A percentile compares a stretch with the other conserved stretches of the same genome.
phyloP scores from a whole-genome alignment of 257 asterid species.

The Solanum bulbocastanum region DNA sequence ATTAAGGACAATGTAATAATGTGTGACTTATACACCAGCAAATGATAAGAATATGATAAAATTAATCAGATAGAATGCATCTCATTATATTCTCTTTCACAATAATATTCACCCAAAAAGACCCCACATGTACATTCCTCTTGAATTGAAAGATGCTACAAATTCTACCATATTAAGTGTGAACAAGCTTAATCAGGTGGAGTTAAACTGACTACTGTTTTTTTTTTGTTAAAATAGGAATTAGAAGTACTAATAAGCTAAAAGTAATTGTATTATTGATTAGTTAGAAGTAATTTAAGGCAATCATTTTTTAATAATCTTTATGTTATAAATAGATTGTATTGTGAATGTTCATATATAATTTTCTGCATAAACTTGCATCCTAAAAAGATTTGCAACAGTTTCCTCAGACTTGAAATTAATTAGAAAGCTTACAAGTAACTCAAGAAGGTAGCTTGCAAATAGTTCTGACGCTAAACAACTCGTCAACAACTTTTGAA shows the following conservation, averaged over 20 bases:
- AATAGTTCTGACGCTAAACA: neutral
- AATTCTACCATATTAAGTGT: neutral
- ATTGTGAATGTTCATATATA: neutral
- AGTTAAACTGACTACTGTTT: neutral
- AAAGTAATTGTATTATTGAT: neutral
- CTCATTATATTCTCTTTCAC: neutral
- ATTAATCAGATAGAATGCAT: neutral
- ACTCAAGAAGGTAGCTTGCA: neutral
- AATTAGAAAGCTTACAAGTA: neutral
- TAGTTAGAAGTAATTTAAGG: neutral
- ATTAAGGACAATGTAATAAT: neutral
- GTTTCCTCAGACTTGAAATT: neutral
- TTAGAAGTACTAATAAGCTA: neutral
- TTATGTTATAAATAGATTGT: neutral
- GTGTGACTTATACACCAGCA: neutral
- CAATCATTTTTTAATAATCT: neutral
- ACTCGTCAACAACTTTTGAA: neutral
- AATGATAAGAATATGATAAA: neutral
- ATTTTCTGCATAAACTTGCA: neutral
- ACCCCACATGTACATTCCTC: neutral
- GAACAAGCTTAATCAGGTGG: neutral
- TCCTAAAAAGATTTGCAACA: neutral
- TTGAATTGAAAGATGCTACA: neutral
- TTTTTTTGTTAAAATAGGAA: neutral
- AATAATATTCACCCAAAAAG: neutral